phyloP scores from a whole-genome alignment of 2,329 filamentous ascomycete genomes.

The Verticillium klebahnii region DNA sequence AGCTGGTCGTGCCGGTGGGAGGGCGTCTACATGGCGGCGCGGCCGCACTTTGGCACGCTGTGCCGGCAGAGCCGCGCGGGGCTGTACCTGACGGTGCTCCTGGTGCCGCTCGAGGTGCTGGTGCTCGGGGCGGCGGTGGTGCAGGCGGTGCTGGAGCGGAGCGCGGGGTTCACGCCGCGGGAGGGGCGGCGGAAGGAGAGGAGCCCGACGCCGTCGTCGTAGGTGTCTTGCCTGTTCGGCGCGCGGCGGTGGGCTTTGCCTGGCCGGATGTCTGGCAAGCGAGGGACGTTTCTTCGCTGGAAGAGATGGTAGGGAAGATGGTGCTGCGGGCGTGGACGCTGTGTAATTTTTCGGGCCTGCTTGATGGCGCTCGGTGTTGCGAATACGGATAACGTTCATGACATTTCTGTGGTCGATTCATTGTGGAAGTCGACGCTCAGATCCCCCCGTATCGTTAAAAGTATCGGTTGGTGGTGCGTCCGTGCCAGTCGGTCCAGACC shows the following conservation, averaged over 20 bases:
- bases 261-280: too few relatives aligned
- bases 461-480: too few relatives aligned
- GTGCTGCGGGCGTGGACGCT: too few relatives aligned
- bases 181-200: not conserved
- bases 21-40: slow-evolving; percentile 42
- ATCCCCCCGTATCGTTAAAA: too few relatives aligned
- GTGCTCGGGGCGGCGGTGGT: slow-evolving; percentile 41
- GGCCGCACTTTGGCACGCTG: slow-evolving; percentile 51
- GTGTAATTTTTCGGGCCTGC: too few relatives aligned
- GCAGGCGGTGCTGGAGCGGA: slow-evolving; percentile 40
- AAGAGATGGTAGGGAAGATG: too few relatives aligned
- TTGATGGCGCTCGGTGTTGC: too few relatives aligned
- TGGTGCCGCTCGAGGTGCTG: slow-evolving; percentile 52
- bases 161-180: slow-evolving; percentile 8
- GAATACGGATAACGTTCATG: too few relatives aligned
- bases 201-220: not conserved
- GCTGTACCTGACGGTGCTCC: slow-evolving; percentile 48
- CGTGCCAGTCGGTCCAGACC: not conserved
- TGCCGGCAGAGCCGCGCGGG: slow-evolving; percentile 52
- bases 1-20: slow-evolving; percentile 62
- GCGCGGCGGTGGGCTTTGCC: too few relatives aligned
- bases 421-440: too few relatives aligned
- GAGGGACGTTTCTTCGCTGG: too few relatives aligned
- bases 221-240: not conserved
- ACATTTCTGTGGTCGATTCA: too few relatives aligned